Evolutionary conservation across 352 stramenopile species (phyloP), one percentile per base, ranked within the genome.

Genomic region (Lagenidium sp.): DNA sequence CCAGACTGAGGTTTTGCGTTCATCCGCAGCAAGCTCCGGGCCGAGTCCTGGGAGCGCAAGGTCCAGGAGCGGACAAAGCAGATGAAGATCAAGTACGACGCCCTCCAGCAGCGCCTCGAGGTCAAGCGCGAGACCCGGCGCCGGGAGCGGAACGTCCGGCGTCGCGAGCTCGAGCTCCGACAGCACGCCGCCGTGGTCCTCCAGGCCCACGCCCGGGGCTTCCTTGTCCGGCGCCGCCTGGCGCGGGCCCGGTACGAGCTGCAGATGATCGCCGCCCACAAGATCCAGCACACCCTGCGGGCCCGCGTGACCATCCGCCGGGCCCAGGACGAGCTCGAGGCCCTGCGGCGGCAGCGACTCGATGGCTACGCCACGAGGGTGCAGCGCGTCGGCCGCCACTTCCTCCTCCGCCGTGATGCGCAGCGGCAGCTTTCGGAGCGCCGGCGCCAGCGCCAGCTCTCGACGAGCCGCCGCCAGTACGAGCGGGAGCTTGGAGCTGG

Each of bases 21-120:
- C 13, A n/a, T 22, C 12, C 7, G 13, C 12, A 68, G 49, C 36
- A 70, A 73, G 36, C 39, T 55, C 22, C 64, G 72, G 2, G 59
- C 63, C 18, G 62, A 79, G 51, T 46, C 40, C 32, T 85, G 72
- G 72, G 49, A 82, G 36, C 52, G 54, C 22, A 82, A 82, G 42
- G 62, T 79, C 36, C 59, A 52, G 22, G 47, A 64, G 42, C 66
- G 68, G 31, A 81, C 66, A 8, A 60, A 59, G 37, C 68, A 67
- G 24, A 85, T 85, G 72, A 67, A 72, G 26, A 62, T 74, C 45
- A 80, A 79, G 52, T 73, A 79, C 44, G 59, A 64, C 6, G 66
- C 78, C 50, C 55, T 85, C 31, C 72, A 85, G 51, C 55, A 71
- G 18, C 44, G 46, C 50, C 50, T 80, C 16, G 55, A 76, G 31